phyloP scores from a whole-genome alignment of 805 yeast species.

The Pichia paraexigua region DNA sequence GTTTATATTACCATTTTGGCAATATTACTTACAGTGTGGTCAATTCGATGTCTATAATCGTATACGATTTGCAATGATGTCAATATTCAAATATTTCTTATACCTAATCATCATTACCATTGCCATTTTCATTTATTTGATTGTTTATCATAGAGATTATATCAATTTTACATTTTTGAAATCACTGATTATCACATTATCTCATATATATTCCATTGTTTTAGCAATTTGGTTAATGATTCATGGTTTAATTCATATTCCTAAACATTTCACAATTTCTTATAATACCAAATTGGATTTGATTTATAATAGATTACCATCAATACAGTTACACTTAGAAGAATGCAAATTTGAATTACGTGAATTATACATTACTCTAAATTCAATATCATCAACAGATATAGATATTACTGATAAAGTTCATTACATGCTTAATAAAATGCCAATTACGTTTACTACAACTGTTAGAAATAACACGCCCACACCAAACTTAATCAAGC shows the following conservation, averaged over 20 bases:
- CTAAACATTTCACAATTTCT: constrained; percentile 32
- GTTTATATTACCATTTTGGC: constrained; percentile 64
- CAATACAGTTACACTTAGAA: constrained; percentile 48
- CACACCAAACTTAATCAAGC: background rate
- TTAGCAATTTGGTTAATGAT: constrained; percentile 80
- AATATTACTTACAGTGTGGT: constrained; percentile 68
- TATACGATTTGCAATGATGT: constrained; percentile 48
- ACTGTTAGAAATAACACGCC: background rate
- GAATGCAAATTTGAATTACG: constrained; percentile 56
- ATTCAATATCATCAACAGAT: constrained; percentile 23
- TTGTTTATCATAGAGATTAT: constrained; percentile 30
- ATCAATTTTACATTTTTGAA: constrained; percentile 43
- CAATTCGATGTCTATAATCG: constrained; percentile 40
- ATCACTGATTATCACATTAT: constrained; percentile 61
- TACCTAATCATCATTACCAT: constrained; percentile 45
- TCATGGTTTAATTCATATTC: constrained; percentile 66
- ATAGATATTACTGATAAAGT: constrained; percentile 56
- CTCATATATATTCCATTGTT: constrained; percentile 69
- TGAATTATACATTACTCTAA: constrained; percentile 55
- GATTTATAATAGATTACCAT: constrained; percentile 47
- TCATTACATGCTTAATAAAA: constrained; percentile 39
- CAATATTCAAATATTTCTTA: constrained; percentile 54
- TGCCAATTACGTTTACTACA: constrained; percentile 25
- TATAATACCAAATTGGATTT: constrained; percentile 24
- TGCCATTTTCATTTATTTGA: constrained; percentile 51